Conservation (phyloP, 352 stramenopile species). For the Globisporangium sylvaticum region DNA sequence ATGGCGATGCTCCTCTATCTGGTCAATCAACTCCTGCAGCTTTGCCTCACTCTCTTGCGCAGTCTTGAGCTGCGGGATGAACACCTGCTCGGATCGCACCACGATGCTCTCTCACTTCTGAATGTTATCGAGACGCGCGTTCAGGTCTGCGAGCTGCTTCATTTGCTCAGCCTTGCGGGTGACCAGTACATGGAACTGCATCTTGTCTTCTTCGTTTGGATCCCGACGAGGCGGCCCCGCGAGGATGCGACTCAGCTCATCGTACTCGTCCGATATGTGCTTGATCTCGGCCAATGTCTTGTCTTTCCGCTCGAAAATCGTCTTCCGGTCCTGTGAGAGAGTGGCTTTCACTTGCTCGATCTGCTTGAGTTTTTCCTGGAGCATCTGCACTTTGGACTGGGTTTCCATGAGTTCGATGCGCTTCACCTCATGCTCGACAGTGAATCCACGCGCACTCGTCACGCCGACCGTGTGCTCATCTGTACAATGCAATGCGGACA, state of each 20-base stretch:
- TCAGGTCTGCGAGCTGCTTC: constrained; percentile 47
- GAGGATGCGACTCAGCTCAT: constrained; percentile 39
- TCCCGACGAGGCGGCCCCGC: constrained; percentile 63
- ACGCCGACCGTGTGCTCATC: constrained; percentile 51
- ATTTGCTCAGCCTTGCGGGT: constrained; percentile 36
- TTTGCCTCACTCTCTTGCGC: constrained; percentile 19
- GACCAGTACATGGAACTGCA: constrained; percentile 55
- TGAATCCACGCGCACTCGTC: constrained; percentile 35
- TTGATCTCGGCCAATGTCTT: constrained; percentile 43
- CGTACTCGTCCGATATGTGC: constrained; percentile 40
- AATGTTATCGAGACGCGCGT: constrained; percentile 37
- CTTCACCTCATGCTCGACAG: constrained; percentile 44
- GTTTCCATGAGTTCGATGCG: constrained; percentile 49
- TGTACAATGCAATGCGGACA: constrained; percentile 15
- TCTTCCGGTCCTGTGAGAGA: constrained; percentile 38
- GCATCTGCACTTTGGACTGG: constrained; percentile 40
- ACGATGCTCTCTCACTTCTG: constrained; percentile 44
- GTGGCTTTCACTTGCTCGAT: constrained; percentile 34
- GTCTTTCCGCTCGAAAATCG: constrained; percentile 46
- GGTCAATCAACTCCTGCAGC: constrained; percentile 27
- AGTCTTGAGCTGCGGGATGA: constrained; percentile 33
- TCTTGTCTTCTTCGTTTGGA: constrained; percentile 52
- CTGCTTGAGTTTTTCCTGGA: constrained; percentile 55
- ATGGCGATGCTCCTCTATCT: constrained; percentile 25
- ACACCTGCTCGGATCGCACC: constrained; percentile 30